Evolutionary conservation across 805 yeast genomes (phyloP), one percentile per base, ranked within the genome.

Genomic region (Saccharomycodes ludwigii): DNA sequence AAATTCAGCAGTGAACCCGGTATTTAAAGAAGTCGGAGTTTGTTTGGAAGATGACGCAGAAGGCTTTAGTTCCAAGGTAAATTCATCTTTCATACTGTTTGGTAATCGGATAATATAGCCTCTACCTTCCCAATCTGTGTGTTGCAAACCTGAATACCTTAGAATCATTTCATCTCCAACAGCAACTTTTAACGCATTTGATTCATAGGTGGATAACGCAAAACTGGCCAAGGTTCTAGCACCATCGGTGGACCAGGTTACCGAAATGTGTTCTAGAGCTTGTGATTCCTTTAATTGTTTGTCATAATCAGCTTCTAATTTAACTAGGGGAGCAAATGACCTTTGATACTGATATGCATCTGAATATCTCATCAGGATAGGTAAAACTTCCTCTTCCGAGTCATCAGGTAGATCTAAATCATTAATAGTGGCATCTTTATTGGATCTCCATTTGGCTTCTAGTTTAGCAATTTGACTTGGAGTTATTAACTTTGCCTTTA

Each of bases 281-380:
- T 76, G 86, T 2, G 84, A 71, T 50, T 82, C 95, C 44, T 76
- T 80, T 38, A 77, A 52, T 35, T 68, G 68, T 44, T 68, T 71
- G 52, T 84, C 94, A 49, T 74, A 72, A 38, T 82, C 91, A 0
- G 88, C 82, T 53, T 84, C 96, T 18, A 76, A 54, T 46, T 81
- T 71, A 17, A 86, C 76, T 34, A 86, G 60, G 0, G 95, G 95
- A 8, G 81, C 91, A 54, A 77, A 84, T 4, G 83, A 68, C 36
- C 84, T 63, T 54, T 84, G 95, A 52, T 86, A 84, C 47, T 83
- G 84, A 50, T 67, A 76, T 1, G 86, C 94, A 53, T 84, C 94
- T 31, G 65, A 68, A 51, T 84, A 86, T 32, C 86, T 65, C 66
- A 82, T 65, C 32, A 79, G 60, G 24, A 81, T 73, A 1, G 94